phyloP scores from a whole-genome alignment of 2,329 filamentous ascomycete genomes.

The Microcyclospora pomicola region DNA sequence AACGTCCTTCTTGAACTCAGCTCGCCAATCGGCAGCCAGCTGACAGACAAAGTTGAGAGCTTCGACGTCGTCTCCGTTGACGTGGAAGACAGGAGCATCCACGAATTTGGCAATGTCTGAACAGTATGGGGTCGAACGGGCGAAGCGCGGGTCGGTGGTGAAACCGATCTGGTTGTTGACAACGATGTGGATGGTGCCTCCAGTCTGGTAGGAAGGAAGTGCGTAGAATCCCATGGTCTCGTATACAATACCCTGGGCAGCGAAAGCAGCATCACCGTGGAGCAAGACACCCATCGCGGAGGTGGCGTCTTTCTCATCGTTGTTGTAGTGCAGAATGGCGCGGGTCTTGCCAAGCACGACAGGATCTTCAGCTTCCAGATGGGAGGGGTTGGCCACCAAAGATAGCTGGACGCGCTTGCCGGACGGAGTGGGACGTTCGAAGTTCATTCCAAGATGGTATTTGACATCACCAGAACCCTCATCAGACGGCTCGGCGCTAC shows the following conservation, averaged over 20 bases:
- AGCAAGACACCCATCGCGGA: constrained; percentile 92
- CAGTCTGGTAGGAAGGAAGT: constrained; percentile 89
- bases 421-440: constrained; percentile 92
- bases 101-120: constrained; percentile 99
- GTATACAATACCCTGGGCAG: constrained; percentile 92
- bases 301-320: constrained; percentile 77
- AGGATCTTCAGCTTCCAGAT: constrained; percentile 94
- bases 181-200: constrained; percentile 90
- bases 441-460: constrained; percentile 99
- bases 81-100: constrained; percentile 96
- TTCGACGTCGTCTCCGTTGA: constrained; percentile 97
- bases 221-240: constrained; percentile 97
- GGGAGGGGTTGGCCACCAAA: constrained; percentile 93
- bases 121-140: constrained; percentile 95
- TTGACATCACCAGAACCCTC: constrained; percentile 98
- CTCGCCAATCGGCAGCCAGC: constrained; percentile 92
- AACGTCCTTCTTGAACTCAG: constrained; percentile 96
- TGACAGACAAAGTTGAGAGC: constrained; percentile 98
- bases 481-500: constrained; percentile 72
- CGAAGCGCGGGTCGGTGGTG: constrained; percentile 94
- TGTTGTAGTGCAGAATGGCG: constrained; percentile 97
- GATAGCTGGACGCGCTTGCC: constrained; percentile 99
- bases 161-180: constrained; percentile 99
- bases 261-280: constrained; percentile 94
- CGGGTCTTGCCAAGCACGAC: constrained; percentile 96